These are phyloP conservation scores for Podaxis pistillaris DNA, from an alignment of 768 basidiomycete species.

Conservation along the genomic window DNA sequence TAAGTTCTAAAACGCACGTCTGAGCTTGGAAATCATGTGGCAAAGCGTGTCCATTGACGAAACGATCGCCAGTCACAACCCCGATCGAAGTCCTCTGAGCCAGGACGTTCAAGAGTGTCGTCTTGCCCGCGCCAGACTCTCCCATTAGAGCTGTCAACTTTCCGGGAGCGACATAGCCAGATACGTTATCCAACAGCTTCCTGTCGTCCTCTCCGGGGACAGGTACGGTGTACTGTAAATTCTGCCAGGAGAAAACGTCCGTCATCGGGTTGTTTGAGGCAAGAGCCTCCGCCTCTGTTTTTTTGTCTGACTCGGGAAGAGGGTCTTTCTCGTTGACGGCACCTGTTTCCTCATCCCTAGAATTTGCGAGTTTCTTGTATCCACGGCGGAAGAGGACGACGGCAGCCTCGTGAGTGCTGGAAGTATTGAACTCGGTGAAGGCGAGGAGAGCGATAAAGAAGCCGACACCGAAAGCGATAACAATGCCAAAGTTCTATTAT, in stretches of 20 bases:
- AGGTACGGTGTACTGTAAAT: slow-evolving; percentile 67
- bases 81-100: slow-evolving; percentile 49
- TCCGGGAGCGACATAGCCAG: slow-evolving; percentile 81
- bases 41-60: slow-evolving; percentile 53
- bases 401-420: slow-evolving; percentile 30
- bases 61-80: slow-evolving; percentile 48
- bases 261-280: slow-evolving; percentile 32
- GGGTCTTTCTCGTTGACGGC: slow-evolving; percentile 22
- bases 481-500: slow-evolving; percentile 61
- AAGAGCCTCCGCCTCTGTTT: slow-evolving; percentile 23
- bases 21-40: slow-evolving; percentile 64
- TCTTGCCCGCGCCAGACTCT: slow-evolving; percentile 52
- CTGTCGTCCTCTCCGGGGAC: slow-evolving; percentile 44
- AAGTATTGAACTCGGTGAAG: slow-evolving; percentile 53
- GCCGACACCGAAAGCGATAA: slow-evolving; percentile 58
- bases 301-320: slow-evolving; percentile 21
- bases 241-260: slow-evolving; percentile 81
- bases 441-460: slow-evolving; percentile 56
- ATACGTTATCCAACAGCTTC: slow-evolving; percentile 64
- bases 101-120: slow-evolving; percentile 57
- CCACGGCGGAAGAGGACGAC: slow-evolving; percentile 70
- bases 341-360: slow-evolving; percentile 20
- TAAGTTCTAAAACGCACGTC: slow-evolving; percentile 33
- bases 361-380: slow-evolving; percentile 23
- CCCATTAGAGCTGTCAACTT: slow-evolving; percentile 81